Evolutionary conservation across 2,329 filamentous ascomycete species (phyloP).

Genomic region (Beauveria australis): DNA sequence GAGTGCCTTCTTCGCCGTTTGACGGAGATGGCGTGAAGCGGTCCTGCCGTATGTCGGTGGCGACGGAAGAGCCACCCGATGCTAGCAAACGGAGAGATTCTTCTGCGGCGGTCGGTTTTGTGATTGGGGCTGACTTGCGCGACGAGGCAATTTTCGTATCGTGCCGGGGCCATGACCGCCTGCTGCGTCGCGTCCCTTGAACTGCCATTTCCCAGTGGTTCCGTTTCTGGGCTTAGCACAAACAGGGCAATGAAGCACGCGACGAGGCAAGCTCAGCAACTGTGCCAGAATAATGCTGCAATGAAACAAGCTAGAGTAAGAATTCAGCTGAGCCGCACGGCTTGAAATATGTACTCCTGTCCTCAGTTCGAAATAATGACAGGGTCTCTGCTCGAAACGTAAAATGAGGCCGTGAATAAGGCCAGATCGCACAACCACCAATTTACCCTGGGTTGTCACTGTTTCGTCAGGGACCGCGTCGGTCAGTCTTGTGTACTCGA

Average conservation of each 20-base stretch:
- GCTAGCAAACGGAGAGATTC: not conserved
- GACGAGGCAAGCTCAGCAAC: not conserved
- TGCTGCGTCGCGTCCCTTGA: not conserved
- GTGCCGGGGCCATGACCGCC: not conserved
- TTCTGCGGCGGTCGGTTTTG: not conserved
- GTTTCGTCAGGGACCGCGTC: not conserved
- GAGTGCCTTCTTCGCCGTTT: not conserved
- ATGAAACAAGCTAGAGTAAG: not conserved
- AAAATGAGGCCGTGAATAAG: not conserved
- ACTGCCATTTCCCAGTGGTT: not conserved
- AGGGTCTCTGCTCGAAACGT: too few species aligned
- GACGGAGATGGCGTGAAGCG: not conserved
- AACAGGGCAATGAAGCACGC: constrained; percentile 9
- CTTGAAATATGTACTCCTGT: too few species aligned
- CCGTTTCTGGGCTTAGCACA: not conserved
- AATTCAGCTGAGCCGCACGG: not conserved
- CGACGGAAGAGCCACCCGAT: not conserved
- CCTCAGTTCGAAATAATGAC: too few species aligned
- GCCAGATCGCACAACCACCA: not conserved
- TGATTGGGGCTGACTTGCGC: not conserved
- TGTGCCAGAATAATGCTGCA: not conserved
- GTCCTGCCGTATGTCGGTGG: not conserved
- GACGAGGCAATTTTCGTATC: not conserved
- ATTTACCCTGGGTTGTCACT: not conserved
- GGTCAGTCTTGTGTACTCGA: too few species aligned